Conservation (phyloP, 2,329 filamentous ascomycete species). For the Chaetomiaceae sp. region DNA sequence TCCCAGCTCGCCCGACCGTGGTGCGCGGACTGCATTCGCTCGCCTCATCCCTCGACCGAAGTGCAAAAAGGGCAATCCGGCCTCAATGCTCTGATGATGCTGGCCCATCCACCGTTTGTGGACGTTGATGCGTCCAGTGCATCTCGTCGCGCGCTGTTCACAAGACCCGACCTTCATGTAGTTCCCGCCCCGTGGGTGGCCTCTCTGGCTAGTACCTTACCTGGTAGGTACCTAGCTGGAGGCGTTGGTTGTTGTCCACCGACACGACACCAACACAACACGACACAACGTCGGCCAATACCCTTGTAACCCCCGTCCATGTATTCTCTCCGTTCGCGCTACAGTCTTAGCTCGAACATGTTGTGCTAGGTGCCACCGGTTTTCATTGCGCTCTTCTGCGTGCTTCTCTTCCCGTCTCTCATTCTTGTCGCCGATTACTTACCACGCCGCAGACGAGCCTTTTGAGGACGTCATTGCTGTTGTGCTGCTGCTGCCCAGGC, state of each 20-base stretch:
- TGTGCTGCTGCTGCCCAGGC: too few relatives aligned
- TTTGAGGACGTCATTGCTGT: background rate
- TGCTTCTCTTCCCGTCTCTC: background rate
- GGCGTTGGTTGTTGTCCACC: background rate
- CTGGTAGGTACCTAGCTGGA: too few relatives aligned
- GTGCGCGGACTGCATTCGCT: constrained; percentile 10
- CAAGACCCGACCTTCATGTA: too few relatives aligned
- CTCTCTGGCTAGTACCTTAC: background rate
- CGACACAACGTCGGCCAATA: background rate
- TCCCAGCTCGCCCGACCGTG: constrained; percentile 2
- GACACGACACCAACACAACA: background rate
- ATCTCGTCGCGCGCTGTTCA: too few relatives aligned
- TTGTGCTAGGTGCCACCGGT: background rate
- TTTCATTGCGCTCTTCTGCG: too few relatives aligned
- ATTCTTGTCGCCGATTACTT: background rate
- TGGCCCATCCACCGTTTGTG: background rate
- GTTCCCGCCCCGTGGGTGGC: too few relatives aligned
- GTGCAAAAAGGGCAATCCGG: background rate
- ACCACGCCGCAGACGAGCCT: background rate
- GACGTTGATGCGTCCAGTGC: background rate
- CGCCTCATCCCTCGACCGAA: background rate
- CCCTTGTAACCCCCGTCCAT: too few relatives aligned
- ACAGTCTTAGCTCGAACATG: too few relatives aligned
- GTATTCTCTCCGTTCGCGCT: too few relatives aligned
- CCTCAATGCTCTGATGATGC: background rate